Evolutionary conservation across 345 rosid genomes (phyloP), one percentile per base, ranked within the genome.

Genomic region (Sonneratia alba): DNA sequence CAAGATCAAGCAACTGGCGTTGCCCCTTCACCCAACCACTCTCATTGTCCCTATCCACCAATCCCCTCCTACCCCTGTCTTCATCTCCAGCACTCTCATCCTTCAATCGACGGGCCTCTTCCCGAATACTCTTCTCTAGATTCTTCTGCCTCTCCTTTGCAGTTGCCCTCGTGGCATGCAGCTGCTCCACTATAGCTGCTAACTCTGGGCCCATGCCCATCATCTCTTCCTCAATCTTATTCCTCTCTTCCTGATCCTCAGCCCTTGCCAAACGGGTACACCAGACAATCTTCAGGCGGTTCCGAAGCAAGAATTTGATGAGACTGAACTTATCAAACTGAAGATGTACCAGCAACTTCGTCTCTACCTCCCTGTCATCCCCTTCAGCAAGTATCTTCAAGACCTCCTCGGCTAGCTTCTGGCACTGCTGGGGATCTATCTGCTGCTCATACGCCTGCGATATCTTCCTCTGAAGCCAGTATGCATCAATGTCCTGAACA

Each of bases 181-280:
- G 84, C 82, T 94, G 97, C 83, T 89, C 93, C 81, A 91, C 79
- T 69, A 94, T 90, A 34, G 89, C 86, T 61, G 88, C 85, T 87
- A 88, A 77, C 67, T 90, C 88, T 3, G 88, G 87, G 64, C 96
- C 96, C 70, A 83, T 77, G 37, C 74, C 78, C 84, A 78, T 75
- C 98, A 94, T 90, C 77, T 90, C 96, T 80, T 86, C 91, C 77
- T 94, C 96, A 59, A 90, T 94, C 70, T 74, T 85, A 78, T 83
- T 81, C 81, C 89, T 85, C 83, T 88, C 97, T 24, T 88, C 84
- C 63, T 90, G 93, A 77, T 87, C 96, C 78, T 94, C 89, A 61
- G 97, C 91, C 87, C 97, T 87, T n/a, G 93, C 86, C 83, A 94
- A 81, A 38, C 98, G 93, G 24, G 97, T 94, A 77, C 96, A 91